Evolutionary conservation across 2,329 filamentous ascomycete genomes (phyloP).

Genomic region (Alternaria ethzedia): DNA sequence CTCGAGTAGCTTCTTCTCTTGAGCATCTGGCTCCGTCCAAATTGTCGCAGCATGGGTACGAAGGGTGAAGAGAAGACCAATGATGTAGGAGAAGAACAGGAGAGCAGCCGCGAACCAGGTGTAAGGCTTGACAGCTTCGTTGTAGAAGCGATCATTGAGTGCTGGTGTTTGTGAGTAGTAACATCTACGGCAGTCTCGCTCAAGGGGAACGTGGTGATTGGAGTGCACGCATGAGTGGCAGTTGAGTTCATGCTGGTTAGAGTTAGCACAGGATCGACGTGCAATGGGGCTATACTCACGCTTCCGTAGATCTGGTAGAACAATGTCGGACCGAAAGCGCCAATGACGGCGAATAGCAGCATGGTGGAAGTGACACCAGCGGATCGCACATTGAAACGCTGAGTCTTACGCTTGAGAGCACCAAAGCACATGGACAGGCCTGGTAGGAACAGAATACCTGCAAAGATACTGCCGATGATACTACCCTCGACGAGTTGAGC

Average conservation of each 20-base stretch:
- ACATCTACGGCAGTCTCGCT: slow-evolving; percentile 84
- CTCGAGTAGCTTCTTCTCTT: slow-evolving; percentile 55
- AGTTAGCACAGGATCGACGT: slow-evolving; percentile 42
- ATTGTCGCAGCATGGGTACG: slow-evolving; percentile 96
- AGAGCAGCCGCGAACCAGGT: slow-evolving; percentile 86
- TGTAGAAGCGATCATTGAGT: slow-evolving; percentile 85
- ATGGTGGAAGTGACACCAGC: slow-evolving; percentile 98
- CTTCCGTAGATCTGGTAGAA: slow-evolving; percentile 99
- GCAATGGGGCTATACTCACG: slow-evolving; percentile 45
- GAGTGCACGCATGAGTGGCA: slow-evolving; percentile 69
- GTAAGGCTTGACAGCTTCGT: slow-evolving; percentile 89
- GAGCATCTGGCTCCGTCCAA: slow-evolving; percentile 75
- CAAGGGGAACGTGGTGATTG: slow-evolving; percentile 55
- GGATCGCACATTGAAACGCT: slow-evolving; percentile 95
- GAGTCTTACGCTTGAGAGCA: slow-evolving; percentile 95
- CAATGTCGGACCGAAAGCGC: slow-evolving; percentile 90
- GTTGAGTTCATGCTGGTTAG: slow-evolving; percentile 79
- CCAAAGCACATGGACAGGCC: slow-evolving; percentile 99
- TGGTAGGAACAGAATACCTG: slow-evolving; percentile 91
- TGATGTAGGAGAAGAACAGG: slow-evolving; percentile 90
- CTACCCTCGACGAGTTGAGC: slow-evolving; percentile 92
- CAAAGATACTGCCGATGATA: slow-evolving; percentile 97
- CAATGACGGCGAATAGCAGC: slow-evolving; percentile 94
- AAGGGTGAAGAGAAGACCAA: slow-evolving; percentile 93
- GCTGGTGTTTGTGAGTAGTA: slow-evolving; percentile 90